Evolutionary conservation across 2,329 filamentous ascomycete species (phyloP).

Genomic region (Gaeumannomyces tritici): DNA sequence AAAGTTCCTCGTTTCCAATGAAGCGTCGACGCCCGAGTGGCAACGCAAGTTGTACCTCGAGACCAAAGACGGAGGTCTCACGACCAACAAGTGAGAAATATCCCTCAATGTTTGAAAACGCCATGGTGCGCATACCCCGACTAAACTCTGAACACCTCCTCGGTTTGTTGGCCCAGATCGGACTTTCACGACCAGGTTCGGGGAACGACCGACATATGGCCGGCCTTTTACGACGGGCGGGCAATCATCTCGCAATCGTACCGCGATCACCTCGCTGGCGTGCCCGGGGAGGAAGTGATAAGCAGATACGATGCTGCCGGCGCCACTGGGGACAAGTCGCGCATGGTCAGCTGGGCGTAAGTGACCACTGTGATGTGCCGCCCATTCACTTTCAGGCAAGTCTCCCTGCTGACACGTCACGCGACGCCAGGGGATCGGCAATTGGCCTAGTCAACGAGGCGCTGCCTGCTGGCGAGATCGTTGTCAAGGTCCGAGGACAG

Average conservation of each 20-base stretch:
- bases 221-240: slow-evolving; percentile 27
- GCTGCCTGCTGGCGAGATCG: slow-evolving; percentile 31
- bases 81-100: slow-evolving; percentile 32
- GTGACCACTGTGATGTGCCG: slow-evolving; percentile 1
- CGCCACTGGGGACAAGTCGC: slow-evolving; percentile 18
- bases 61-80: slow-evolving; percentile 30
- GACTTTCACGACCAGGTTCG: slow-evolving; percentile 33
- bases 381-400: neutral
- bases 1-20: slow-evolving; percentile 32
- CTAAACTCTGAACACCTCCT: neutral
- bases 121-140: neutral
- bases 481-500: slow-evolving; percentile 27
- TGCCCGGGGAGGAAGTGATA: slow-evolving; percentile 31
- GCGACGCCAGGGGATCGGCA: slow-evolving; percentile 24
- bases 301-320: slow-evolving; percentile 25
- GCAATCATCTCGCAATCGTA: slow-evolving; percentile 30
- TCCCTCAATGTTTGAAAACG: neutral
- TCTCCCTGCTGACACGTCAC: neutral
- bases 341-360: slow-evolving; percentile 26
- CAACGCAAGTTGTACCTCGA: slow-evolving; percentile 30
- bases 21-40: slow-evolving; percentile 30
- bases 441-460: slow-evolving; percentile 33
- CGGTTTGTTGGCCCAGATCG: slow-evolving; percentile 17
- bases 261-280: slow-evolving; percentile 26
- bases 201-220: slow-evolving; percentile 30